Evolutionary conservation across 2,329 filamentous ascomycete genomes (phyloP).

Genomic region (Aspergillus arachidicola): DNA sequence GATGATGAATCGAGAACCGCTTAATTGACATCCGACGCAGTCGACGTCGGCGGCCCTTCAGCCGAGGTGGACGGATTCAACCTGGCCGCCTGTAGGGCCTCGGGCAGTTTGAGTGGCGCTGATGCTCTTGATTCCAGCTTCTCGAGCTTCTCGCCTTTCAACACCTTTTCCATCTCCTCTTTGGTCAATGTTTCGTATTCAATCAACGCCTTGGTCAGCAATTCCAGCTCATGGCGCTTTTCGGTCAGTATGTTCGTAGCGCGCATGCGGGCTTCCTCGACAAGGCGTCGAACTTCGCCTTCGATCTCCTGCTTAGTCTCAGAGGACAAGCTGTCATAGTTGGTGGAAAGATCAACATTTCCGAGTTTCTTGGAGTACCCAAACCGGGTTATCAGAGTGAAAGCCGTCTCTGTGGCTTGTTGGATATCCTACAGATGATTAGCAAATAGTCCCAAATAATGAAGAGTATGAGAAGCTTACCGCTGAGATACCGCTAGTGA

Average conservation of each 20-base stretch:
- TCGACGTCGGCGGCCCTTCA: constrained; percentile 24
- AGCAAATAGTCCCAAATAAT: constrained; percentile 13
- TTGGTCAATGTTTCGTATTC: constrained; percentile 92
- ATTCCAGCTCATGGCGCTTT: constrained; percentile 81
- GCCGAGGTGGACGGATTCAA: constrained; percentile 28
- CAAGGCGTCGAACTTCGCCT: constrained; percentile 78
- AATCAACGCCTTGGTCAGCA: constrained; percentile 83
- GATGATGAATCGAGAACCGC: constrained; percentile 7
- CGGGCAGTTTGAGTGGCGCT: constrained; percentile 69
- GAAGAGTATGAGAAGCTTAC: constrained; percentile 53
- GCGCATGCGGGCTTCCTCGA: constrained; percentile 79
- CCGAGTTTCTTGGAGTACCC: constrained; percentile 89
- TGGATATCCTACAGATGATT: constrained; percentile 69
- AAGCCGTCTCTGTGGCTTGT: constrained; percentile 78
- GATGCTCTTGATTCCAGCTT: constrained; percentile 60
- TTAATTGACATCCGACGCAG: constrained; percentile 20
- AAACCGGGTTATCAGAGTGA: constrained; percentile 82
- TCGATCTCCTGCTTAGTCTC: constrained; percentile 88
- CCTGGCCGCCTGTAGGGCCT: constrained; percentile 40
- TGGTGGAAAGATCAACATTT: constrained; percentile 81
- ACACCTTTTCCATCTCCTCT: constrained; percentile 86
- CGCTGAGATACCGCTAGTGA: constrained; percentile 82
- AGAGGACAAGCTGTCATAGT: constrained; percentile 79
- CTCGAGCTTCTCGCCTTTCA: constrained; percentile 79
- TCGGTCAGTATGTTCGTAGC: constrained; percentile 71